Percentiles rank a stretch among this genome's conserved stretches.
phyloP scores from a whole-genome alignment of 768 basidiomycete genomes.

The Hebeloma cylindrosporum region DNA sequence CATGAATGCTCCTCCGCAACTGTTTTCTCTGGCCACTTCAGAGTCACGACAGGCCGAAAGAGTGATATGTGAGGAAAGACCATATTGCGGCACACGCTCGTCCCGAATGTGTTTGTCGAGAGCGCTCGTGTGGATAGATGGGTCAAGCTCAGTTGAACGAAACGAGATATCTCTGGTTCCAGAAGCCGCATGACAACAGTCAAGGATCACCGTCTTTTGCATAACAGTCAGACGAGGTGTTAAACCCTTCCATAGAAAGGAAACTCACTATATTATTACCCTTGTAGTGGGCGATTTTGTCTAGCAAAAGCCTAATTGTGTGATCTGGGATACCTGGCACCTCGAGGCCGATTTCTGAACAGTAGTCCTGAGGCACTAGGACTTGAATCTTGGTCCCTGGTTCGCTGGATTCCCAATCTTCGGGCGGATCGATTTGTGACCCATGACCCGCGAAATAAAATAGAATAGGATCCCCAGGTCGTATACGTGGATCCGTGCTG shows the following conservation, averaged over 20 bases:
- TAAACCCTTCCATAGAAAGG: no score
- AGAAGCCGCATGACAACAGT: no score
- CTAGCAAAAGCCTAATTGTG: constrained; percentile 40
- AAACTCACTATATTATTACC: constrained; percentile 53
- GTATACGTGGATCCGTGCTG: constrained; percentile 3
- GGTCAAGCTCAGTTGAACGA: no score
- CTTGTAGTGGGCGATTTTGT: constrained; percentile 47
- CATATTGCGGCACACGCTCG: no score
- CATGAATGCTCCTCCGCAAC: constrained; percentile 8
- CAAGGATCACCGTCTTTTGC: no score
- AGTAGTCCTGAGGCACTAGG: constrained; percentile 8
- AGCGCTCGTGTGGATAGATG: no score
- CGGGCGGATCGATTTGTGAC: constrained; percentile 46
- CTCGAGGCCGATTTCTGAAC: neutral
- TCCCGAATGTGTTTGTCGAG: no score
- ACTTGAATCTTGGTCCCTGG: constrained; percentile 30
- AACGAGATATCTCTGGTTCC: no score
- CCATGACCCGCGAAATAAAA: constrained; percentile 70
- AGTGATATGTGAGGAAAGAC: neutral
- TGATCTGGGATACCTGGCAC: constrained; percentile 6
- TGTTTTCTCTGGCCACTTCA: neutral
- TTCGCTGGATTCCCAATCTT: constrained; percentile 40
- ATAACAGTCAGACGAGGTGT: no score
- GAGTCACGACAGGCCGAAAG: constrained; percentile 1
- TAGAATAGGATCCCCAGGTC: constrained; percentile 55